A percentile compares a stretch with the other conserved stretches of the same genome.
These are phyloP conservation scores for Delitschia confertaspora DNA, from an alignment of 495 filamentous ascomycete genomes.

Conservation along the genomic window DNA sequence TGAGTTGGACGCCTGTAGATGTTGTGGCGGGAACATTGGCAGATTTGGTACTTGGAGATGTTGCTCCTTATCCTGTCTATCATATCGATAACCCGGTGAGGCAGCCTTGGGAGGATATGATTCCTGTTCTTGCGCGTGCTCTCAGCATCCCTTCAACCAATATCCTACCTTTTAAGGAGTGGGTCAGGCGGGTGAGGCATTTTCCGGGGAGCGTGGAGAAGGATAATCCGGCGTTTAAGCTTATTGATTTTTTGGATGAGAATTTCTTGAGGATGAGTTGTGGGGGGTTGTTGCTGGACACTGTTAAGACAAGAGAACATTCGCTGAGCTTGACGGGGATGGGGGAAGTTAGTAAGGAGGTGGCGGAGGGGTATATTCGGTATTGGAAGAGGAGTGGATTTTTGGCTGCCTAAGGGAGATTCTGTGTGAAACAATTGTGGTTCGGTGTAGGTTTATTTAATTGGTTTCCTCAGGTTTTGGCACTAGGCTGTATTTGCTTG, in stretches of 20 bases:
- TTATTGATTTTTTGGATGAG: slow-evolving; percentile 7
- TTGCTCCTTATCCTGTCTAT: neutral
- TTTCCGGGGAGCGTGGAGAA: neutral
- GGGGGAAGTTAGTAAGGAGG: neutral
- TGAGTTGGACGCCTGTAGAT: slow-evolving; percentile 9
- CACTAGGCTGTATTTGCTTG: no score
- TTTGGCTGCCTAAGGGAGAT: no score
- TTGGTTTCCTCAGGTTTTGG: no score
- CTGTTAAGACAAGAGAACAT: neutral
- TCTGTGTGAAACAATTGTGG: no score
- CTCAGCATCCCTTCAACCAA: neutral
- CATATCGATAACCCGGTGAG: slow-evolving; percentile 14
- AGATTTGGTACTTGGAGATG: neutral
- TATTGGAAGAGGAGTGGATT: neutral
- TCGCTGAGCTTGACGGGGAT: neutral
- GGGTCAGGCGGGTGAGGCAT: neutral
- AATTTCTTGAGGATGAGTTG: slow-evolving; percentile 6
- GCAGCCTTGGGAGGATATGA: slow-evolving; percentile 9
- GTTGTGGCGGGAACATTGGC: neutral
- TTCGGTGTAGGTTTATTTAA: no score
- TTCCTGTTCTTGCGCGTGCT: neutral
- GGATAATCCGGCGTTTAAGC: slow-evolving; percentile 3
- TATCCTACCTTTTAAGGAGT: slow-evolving; percentile 7
- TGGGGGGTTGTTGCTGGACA: slow-evolving; percentile 1
- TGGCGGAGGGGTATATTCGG: no score